Conservation (phyloP, 371 early-diverging fungal species). For the Dinochytrium kinnereticum region DNA sequence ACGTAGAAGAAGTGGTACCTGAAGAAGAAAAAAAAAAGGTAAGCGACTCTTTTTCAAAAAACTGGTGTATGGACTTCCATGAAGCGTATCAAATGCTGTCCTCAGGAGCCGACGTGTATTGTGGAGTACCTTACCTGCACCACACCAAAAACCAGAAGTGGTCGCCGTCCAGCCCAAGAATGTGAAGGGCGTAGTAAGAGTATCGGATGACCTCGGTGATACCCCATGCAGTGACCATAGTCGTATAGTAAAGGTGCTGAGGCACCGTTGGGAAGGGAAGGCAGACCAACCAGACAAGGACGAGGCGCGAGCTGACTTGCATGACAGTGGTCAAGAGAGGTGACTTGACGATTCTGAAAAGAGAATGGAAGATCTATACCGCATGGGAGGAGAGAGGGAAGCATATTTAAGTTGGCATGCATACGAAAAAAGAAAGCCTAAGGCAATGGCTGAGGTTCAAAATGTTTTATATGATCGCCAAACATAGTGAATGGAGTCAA, state of each 20-base stretch:
- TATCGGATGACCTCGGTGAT: constrained; percentile 91
- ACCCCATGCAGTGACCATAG: constrained; percentile 92
- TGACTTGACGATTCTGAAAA: constrained; percentile 76
- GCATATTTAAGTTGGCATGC: not conserved
- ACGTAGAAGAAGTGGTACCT: constrained; percentile 89
- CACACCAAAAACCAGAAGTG: constrained; percentile 59
- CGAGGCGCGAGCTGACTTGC: constrained; percentile 87
- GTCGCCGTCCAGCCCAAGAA: constrained; percentile 62
- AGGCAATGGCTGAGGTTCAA: no score
- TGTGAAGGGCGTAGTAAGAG: constrained; percentile 77
- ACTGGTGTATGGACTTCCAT: no score
- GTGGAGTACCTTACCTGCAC: constrained; percentile 62
- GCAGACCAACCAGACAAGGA: constrained; percentile 83
- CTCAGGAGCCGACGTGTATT: no score
- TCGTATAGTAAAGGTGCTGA: constrained; percentile 55
- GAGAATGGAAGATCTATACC: constrained; percentile 18
- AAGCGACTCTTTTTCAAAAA: constrained; percentile 50
- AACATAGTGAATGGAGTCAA: no score
- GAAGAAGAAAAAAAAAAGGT: constrained; percentile 82
- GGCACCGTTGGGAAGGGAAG: constrained; percentile 57
- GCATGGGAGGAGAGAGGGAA: not conserved
- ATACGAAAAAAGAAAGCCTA: not conserved
- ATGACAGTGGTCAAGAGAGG: constrained; percentile 77
- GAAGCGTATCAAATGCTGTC: no score
- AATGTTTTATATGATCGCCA: no score